Evolutionary conservation across 1,284 basidiomycete species (phyloP).

Genomic region (Pyrrhoderma noxium): DNA sequence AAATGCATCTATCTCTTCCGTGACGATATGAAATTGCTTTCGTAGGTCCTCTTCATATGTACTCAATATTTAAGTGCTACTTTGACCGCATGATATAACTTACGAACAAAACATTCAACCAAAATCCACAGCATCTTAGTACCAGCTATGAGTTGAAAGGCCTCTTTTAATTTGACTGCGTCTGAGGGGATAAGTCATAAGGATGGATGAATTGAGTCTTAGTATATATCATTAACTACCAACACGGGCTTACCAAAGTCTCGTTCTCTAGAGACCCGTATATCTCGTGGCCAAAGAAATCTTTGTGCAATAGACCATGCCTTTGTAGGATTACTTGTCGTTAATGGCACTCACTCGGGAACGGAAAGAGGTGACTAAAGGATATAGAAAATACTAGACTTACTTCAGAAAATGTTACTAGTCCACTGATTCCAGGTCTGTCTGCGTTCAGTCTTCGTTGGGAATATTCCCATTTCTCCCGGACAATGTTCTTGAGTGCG

Average conservation of each 20-base stretch:
- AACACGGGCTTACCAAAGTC: slow-evolving; percentile 29
- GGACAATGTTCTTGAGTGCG: slow-evolving; percentile 9
- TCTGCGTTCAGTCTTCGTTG: slow-evolving; percentile 57
- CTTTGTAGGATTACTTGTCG: slow-evolving; percentile 30
- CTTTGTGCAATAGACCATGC: slow-evolving; percentile 55
- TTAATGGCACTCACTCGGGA: not conserved
- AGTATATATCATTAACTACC: not conserved
- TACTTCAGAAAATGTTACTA: slow-evolving; percentile 60
- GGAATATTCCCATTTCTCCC: slow-evolving; percentile 49
- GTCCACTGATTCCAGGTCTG: slow-evolving; percentile 56
- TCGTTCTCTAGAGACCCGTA: slow-evolving; percentile 32
- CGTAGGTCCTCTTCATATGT: slow-evolving; percentile 50
- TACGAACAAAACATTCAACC: slow-evolving; percentile 15
- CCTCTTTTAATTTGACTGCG: slow-evolving; percentile 3
- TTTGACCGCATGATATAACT: not conserved
- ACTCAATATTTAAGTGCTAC: not conserved
- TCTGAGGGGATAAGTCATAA: too few relatives aligned
- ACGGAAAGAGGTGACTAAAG: slow-evolving; percentile 8
- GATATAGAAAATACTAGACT: slow-evolving; percentile 12
- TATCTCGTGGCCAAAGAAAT: slow-evolving; percentile 50
- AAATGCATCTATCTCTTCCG: slow-evolving; percentile 48
- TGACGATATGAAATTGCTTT: slow-evolving; percentile 49
- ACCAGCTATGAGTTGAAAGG: slow-evolving; percentile 14
- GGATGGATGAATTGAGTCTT: not conserved
- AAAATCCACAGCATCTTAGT: slow-evolving; percentile 18